Base-by-base conservation (phyloP, 2,329 filamentous ascomycete genomes). In the Pestalotiopsis sp. region DNA sequence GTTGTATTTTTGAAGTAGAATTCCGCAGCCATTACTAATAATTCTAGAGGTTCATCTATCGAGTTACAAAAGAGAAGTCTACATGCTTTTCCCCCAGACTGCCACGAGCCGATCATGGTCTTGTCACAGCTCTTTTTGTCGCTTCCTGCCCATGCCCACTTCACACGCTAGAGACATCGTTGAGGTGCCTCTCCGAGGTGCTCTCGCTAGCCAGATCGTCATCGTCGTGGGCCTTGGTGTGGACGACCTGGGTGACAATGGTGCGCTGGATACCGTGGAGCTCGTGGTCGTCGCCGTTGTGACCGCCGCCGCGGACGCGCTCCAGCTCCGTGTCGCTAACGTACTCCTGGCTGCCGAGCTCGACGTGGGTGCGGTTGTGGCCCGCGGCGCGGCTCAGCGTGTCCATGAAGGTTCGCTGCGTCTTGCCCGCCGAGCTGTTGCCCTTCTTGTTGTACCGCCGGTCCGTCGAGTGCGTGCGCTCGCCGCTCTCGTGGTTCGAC, bases 161-260 rank as follows among this genome's bases (percentile, higher is more conserved):
- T 66, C 31, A 52, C 9, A 64, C n/a, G n/a, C 40, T 41, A 20
- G 38, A 64, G 11, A 36, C 4, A 31, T 45, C 25, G 3, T 62
- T 62, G 3, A 62, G 36, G 59, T 41, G 59, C 14, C 59, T 17
- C 36, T 59, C 57, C 57, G 57, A 59, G 52, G 12, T 60, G 6
- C 38, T 52, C 20, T 65, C 52, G 60, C 36, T 52, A 25, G 17
- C 23, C 23, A 65, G 4, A 7, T 45, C 49, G 40, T 58, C 59
- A 4, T 41, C 59, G 13, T 62, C 59, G 11, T 38, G 23, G 9
- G 36, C 17, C 66, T 59, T 64, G 49, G 60, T 38, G 25, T 65
- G 66, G 3, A 68, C 52, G 4, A 68, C 67, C 67, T 68, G 63
- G 1, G 64, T 66, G 31, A 66, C 67, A 7, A 66, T 41, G 31